These are phyloP conservation scores for Astraeus odoratus DNA, from an alignment of 768 basidiomycete genomes.

Conservation along the genomic window DNA sequence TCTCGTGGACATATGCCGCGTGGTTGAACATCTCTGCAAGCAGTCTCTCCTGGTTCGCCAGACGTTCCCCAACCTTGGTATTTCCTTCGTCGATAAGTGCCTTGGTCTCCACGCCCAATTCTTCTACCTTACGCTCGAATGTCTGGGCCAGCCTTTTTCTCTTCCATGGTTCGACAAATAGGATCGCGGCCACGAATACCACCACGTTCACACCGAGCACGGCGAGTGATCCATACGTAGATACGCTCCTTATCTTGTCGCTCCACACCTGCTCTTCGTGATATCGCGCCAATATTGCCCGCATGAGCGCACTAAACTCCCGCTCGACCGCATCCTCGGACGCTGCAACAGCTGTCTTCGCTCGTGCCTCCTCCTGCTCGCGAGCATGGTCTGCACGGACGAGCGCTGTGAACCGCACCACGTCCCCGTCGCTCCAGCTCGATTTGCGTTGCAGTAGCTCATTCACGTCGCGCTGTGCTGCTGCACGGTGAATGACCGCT, in stretches of 20 bases:
- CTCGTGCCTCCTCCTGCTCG: slow-evolving; percentile 69
- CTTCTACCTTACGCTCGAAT: slow-evolving; percentile 76
- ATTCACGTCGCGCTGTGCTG: slow-evolving; percentile 93
- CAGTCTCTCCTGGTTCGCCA: slow-evolving; percentile 41
- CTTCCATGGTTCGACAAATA: slow-evolving; percentile 96
- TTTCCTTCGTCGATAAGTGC: slow-evolving; percentile 42
- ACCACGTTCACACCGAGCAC: slow-evolving; percentile 83
- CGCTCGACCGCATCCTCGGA: slow-evolving; percentile 79
- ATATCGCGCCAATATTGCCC: slow-evolving; percentile 82
- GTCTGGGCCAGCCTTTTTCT: slow-evolving; percentile 77
- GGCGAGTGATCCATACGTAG: slow-evolving; percentile 86
- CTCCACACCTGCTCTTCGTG: slow-evolving; percentile 99
- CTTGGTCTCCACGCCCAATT: slow-evolving; percentile 39
- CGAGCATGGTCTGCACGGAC: slow-evolving; percentile 86
- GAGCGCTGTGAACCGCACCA: slow-evolving; percentile 80
- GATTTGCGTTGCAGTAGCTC: slow-evolving; percentile 92
- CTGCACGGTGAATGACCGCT: slow-evolving; percentile 73
- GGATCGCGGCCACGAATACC: slow-evolving; percentile 85
- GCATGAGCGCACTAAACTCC: slow-evolving; percentile 84
- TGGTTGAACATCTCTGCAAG: slow-evolving; percentile 24
- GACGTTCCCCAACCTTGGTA: slow-evolving; percentile 38
- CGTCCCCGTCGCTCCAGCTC: slow-evolving; percentile 86
- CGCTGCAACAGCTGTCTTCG: slow-evolving; percentile 59
- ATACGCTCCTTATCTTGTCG: slow-evolving; percentile 94
- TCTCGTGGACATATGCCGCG: slow-evolving; percentile 11